Conservation (phyloP, 2,329 filamentous ascomycete genomes). For the Tolypocladium pustulatum region DNA sequence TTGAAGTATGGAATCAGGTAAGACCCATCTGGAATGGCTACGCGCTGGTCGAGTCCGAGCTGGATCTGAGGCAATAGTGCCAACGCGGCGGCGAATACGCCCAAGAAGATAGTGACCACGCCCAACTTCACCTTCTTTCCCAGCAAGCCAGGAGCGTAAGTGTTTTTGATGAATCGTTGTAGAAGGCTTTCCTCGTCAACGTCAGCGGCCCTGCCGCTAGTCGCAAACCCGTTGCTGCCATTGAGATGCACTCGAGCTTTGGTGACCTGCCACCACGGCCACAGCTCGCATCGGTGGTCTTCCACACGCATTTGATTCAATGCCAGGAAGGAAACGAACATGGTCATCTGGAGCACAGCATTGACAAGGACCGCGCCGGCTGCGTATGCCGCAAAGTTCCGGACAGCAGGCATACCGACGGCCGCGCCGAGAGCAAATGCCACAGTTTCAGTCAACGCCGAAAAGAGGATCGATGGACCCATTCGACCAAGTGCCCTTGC, state of each 20-base stretch:
- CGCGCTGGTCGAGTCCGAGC: conserved; percentile 86
- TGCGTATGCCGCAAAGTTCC: conserved; percentile 94
- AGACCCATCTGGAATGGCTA: conserved; percentile 85
- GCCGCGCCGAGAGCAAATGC: conserved; percentile 88
- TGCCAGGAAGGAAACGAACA: conserved; percentile 87
- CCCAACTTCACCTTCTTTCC: conserved; percentile 68
- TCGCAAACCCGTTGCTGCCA: conserved; percentile 40
- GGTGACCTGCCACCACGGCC: conserved; percentile 78
- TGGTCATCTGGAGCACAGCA: conserved; percentile 89
- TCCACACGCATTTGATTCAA: conserved; percentile 89
- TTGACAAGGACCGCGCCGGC: conserved; percentile 96
- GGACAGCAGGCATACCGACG: conserved; percentile 94
- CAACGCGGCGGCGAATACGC: conserved; percentile 74
- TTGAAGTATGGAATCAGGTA: conserved; percentile 97
- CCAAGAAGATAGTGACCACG: conserved; percentile 74
- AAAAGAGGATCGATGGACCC: conserved; percentile 92
- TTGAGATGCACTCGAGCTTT: conserved; percentile 60
- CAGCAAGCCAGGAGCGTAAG: conserved; percentile 74
- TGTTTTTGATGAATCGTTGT: conserved; percentile 81
- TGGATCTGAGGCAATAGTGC: conserved; percentile 76
- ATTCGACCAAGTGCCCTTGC: conserved; percentile 87
- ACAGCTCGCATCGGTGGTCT: conserved; percentile 77
- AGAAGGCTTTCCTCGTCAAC: conserved; percentile 74
- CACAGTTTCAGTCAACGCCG: conserved; percentile 86
- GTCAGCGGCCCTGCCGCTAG: conserved; percentile 52